Evolutionary conservation across 208 protist genomes (phyloP).

Genomic region (Acanthamoeba triangularis): DNA sequence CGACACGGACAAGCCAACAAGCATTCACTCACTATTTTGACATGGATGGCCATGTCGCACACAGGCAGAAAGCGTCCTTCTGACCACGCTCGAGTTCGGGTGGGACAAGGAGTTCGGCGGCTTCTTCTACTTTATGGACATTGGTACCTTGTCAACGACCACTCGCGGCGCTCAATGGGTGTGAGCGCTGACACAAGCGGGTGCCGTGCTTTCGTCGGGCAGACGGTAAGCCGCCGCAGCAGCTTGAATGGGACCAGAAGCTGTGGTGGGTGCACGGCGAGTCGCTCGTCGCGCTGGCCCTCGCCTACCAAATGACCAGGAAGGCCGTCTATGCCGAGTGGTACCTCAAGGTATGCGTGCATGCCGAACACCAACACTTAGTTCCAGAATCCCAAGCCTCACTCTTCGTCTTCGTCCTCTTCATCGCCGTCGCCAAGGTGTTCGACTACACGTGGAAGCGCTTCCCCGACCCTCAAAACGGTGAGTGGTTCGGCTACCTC

Average conservation of each 20-base stretch:
- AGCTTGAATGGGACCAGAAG: conserved; percentile 77
- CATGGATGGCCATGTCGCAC: background rate
- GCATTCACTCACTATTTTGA: too few relatives aligned
- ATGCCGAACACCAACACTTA: too few relatives aligned
- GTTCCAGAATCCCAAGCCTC: too few relatives aligned
- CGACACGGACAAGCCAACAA: too few relatives aligned
- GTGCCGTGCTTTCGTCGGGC: background rate
- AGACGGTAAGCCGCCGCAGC: conserved; percentile 65
- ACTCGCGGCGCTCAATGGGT: background rate
- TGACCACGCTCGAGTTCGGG: conserved; percentile 48
- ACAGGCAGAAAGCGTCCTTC: background rate
- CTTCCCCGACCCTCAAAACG: background rate
- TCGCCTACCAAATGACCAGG: conserved; percentile 28
- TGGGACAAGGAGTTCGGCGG: conserved; percentile 71
- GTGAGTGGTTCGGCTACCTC: conserved; percentile 77
- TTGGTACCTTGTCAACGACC: background rate
- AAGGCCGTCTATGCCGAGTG: conserved; percentile 1
- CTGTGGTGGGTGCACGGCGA: conserved; percentile 76
- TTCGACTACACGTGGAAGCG: conserved; percentile 14
- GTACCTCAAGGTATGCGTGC: conserved; percentile 16
- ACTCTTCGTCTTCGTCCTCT: background rate
- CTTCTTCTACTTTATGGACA: conserved; percentile 76
- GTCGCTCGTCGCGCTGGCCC: conserved; percentile 4
- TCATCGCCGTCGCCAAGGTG: background rate
- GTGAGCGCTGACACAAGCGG: background rate